Percentiles rank a stretch among this genome's conserved stretches.
Conservation (phyloP, 202 grass and related monocot genomes). For the Musa balbisiana region DNA sequence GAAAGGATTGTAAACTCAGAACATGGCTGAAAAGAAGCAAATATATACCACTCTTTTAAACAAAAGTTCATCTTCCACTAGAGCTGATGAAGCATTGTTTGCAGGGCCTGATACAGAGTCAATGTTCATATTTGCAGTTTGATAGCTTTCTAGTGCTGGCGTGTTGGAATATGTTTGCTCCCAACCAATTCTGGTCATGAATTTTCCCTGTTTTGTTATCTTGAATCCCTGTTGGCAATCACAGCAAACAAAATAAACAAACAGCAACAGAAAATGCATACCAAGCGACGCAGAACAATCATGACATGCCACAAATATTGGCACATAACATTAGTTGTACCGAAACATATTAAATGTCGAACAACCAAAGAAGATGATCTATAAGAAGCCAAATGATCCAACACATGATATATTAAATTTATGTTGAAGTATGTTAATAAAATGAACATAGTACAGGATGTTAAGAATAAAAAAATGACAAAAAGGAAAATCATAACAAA, state of each 20-base stretch:
- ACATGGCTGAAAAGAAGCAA: background rate
- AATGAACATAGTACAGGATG: background rate
- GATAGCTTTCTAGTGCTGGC: slow-evolving; percentile 84
- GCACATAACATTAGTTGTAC: background rate
- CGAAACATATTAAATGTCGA: background rate
- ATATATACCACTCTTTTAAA: slow-evolving; percentile 80
- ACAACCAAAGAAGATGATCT: background rate
- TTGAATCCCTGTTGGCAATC: slow-evolving; percentile 69
- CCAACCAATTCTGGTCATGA: slow-evolving; percentile 66
- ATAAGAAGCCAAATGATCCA: background rate
- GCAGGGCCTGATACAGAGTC: slow-evolving; percentile 39
- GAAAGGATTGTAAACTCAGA: background rate
- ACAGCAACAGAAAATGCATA: background rate
- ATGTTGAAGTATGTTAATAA: background rate
- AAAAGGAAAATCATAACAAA: no score
- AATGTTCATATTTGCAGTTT: slow-evolving; percentile 77
- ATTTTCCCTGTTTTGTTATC: slow-evolving; percentile 86
- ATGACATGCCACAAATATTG: background rate
- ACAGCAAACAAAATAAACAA: background rate
- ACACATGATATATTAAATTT: background rate
- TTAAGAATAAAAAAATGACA: background rate
- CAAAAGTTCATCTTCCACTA: slow-evolving; percentile 45
- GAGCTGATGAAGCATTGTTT: slow-evolving; percentile 27
- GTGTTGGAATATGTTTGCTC: slow-evolving; percentile 72
- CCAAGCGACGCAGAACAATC: background rate